Evolutionary conservation across 768 basidiomycete species (phyloP).

Genomic region (Psilocybe tampanensis): DNA sequence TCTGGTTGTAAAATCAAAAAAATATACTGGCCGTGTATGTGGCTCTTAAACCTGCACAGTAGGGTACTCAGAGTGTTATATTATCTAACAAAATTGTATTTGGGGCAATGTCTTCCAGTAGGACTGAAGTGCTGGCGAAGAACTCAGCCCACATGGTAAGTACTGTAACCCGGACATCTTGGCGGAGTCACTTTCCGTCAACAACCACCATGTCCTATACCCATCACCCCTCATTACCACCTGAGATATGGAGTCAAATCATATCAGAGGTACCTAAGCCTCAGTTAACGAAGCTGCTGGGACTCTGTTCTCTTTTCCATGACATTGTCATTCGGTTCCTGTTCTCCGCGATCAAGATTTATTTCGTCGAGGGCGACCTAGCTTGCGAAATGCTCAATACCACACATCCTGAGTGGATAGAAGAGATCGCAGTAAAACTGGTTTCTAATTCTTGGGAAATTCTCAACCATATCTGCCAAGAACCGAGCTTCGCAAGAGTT

Average conservation of each 20-base stretch:
- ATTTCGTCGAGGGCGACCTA: slow-evolving; percentile 32
- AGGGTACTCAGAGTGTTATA: no score
- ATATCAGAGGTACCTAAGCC: slow-evolving; percentile 29
- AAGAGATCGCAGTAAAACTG: slow-evolving; percentile 29
- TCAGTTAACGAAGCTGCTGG: slow-evolving; percentile 27
- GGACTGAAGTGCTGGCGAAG: no score
- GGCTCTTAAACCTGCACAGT: no score
- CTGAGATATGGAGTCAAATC: slow-evolving; percentile 41
- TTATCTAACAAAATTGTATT: no score
- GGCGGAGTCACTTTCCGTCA: neutral
- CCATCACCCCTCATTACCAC: slow-evolving; percentile 25
- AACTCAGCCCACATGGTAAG: no score
- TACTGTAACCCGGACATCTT: no score
- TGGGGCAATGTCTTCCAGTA: no score
- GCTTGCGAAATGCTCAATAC: slow-evolving; percentile 34
- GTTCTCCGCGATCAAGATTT: slow-evolving; percentile 39
- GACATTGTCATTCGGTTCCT: slow-evolving; percentile 34
- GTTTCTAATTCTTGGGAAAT: slow-evolving; percentile 42
- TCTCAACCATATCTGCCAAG: slow-evolving; percentile 36
- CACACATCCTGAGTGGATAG: slow-evolving; percentile 25
- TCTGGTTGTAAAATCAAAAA: no score
- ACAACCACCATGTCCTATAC: slow-evolving; percentile 12
- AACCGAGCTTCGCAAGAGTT: slow-evolving; percentile 33
- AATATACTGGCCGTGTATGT: no score
- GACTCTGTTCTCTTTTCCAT: slow-evolving; percentile 39